phyloP scores from a whole-genome alignment of 2,329 filamentous ascomycete species.

The Metarhizium guizhouense region DNA sequence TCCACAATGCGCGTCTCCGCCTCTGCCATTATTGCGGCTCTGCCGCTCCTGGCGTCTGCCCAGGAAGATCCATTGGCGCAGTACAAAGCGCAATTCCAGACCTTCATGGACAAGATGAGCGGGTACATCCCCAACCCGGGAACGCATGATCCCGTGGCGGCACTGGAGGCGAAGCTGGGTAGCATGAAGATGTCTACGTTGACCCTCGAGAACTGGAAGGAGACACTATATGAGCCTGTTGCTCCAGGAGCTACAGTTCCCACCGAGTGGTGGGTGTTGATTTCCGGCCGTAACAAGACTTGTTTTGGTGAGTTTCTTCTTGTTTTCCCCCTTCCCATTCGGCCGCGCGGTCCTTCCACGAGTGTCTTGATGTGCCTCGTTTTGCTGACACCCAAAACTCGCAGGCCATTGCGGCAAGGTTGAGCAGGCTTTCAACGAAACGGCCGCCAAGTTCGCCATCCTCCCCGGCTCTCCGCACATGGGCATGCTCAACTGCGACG shows the following conservation, averaged over 20 bases:
- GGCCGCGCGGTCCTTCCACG: neutral
- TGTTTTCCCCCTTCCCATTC: neutral
- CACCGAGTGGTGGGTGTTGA: slow-evolving; percentile 68
- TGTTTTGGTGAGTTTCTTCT: slow-evolving; percentile 50
- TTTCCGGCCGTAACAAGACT: slow-evolving; percentile 70
- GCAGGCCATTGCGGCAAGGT: slow-evolving; percentile 55
- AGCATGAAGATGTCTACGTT: slow-evolving; percentile 40
- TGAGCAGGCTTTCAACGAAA: slow-evolving; percentile 59
- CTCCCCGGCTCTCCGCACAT: slow-evolving; percentile 56
- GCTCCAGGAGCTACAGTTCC: slow-evolving; percentile 50
- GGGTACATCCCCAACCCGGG: slow-evolving; percentile 42
- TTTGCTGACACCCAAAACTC: neutral
- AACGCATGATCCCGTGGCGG: slow-evolving; percentile 30
- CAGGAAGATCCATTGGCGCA: slow-evolving; percentile 43
- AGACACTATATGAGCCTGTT: slow-evolving; percentile 55
- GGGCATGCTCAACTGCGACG: slow-evolving; percentile 64
- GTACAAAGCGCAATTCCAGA: slow-evolving; percentile 55
- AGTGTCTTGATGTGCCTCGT: neutral
- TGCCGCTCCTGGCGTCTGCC: slow-evolving; percentile 48
- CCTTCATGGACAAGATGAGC: slow-evolving; percentile 52
- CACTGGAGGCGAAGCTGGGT: slow-evolving; percentile 30
- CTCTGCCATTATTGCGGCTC: slow-evolving; percentile 38
- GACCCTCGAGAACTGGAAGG: slow-evolving; percentile 62
- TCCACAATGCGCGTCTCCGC: slow-evolving; percentile 50
- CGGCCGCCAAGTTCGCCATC: slow-evolving; percentile 53